Evolutionary conservation across 2,329 filamentous ascomycete genomes (phyloP), one percentile per base, ranked within the genome.

Genomic region (Colletotrichum falcatum): DNA sequence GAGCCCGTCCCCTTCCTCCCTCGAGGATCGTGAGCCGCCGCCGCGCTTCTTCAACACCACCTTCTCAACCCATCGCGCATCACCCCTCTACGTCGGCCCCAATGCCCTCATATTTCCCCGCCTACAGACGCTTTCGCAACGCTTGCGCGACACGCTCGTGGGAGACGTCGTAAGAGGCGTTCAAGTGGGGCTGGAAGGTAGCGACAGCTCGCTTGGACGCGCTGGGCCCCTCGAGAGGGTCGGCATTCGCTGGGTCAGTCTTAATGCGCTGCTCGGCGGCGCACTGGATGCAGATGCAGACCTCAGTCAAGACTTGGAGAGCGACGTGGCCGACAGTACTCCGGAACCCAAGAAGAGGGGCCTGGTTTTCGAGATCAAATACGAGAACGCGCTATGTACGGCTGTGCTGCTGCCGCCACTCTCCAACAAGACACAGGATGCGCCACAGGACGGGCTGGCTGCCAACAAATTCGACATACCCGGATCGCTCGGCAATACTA

Each of bases 141-240:
- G 85, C 2, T 78, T 90, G 2, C 84, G 87, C 48, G 87, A 90
- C 58, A 81, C 81, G 1, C 81, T 90, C 0, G 86, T 89, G 0
- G 88, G 88, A 20, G 88, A 90, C 73, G 84, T 88, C 1, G 86
- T 90, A n/a, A 85, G 88, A 65, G 88, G 88, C 53, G 84, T 90
- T 23, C 86, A 89, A 72, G 83, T 90, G 23, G 83, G 84, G 0
- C 74, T 86, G 5, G 81, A 83, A 59, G 78, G 81, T 6, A 73
- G 70, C 14, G 84, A 85, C 33, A 82, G 74, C 8, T 71, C 76
- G 0, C 74, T 85, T 28, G 79, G 80, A 0, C 77, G 81, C 11
- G 80, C 82, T 0, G 84, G 84, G 1, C 79, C 83, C 2, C 74
- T 90, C 26, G 83, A 85, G 71, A 76, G 76, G 5, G 86, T 89